Evolutionary conservation across 208 protist species (phyloP).

Genomic region (Leishmania mexicana): DNA sequence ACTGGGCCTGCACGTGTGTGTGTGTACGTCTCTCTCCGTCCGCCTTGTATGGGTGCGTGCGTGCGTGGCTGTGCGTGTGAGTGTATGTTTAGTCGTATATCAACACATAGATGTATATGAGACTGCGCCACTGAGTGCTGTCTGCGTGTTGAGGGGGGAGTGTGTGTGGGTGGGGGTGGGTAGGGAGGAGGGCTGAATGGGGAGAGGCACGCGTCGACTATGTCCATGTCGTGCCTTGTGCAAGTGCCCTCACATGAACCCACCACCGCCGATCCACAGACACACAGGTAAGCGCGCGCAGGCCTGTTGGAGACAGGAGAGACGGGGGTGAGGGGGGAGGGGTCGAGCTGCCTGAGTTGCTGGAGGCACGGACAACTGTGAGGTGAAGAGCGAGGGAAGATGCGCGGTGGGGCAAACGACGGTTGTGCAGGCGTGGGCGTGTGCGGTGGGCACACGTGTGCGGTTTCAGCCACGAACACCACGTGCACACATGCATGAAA

Average conservation of each 20-base stretch:
- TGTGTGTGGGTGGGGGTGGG: neutral
- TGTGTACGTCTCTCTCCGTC: neutral
- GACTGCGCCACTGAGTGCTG: neutral
- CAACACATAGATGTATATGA: neutral
- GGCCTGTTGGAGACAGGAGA: neutral
- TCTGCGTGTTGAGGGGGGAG: neutral
- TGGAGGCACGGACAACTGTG: neutral
- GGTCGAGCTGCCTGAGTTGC: neutral
- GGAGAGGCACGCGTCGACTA: neutral
- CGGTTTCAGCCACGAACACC: neutral
- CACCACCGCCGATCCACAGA: neutral
- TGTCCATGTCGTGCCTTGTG: neutral
- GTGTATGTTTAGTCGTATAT: neutral
- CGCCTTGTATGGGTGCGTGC: neutral
- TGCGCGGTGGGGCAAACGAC: too few relatives aligned
- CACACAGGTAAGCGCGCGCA: neutral
- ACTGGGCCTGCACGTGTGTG: neutral
- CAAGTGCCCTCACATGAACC: neutral
- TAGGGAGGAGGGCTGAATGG: neutral
- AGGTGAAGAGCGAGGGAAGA: neutral
- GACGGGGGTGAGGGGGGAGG: neutral
- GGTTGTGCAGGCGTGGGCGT: neutral
- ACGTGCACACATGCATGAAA: neutral
- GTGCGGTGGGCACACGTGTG: neutral
- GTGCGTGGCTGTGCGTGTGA: neutral